Evolutionary conservation across 306 rosid genomes (phyloP).

Genomic region (Quercus gilva): DNA sequence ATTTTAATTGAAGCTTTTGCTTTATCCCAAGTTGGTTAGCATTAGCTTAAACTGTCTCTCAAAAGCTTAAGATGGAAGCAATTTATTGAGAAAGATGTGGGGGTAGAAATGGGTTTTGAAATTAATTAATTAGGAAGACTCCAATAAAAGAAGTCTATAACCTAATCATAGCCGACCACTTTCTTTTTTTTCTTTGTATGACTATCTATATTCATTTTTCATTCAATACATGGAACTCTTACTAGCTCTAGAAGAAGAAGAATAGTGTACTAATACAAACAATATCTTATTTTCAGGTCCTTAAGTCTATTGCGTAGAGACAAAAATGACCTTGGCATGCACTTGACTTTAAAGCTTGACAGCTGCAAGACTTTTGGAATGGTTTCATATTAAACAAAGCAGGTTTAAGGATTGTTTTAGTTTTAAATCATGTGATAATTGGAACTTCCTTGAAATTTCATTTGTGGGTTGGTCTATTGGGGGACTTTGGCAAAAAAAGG

Average conservation of each 20-base stretch:
- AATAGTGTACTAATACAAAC: neutral
- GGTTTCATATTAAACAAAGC: constrained; percentile 15
- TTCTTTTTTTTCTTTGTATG: constrained; percentile 16
- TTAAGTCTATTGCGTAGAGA: neutral
- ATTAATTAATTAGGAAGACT: constrained; percentile 12
- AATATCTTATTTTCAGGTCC: neutral
- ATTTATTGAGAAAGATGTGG: constrained; percentile 6
- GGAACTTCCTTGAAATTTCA: constrained; percentile 23
- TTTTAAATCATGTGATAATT: neutral
- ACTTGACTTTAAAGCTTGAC: constrained; percentile 40
- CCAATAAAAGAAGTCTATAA: constrained; percentile 7
- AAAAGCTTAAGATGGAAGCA: constrained; percentile 17
- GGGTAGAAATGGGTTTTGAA: constrained; percentile 12
- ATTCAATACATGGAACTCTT: neutral
- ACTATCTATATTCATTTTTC: neutral
- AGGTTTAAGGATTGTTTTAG: neutral
- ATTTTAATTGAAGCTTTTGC: neutral
- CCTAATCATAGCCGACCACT: constrained; percentile 13
- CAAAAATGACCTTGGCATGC: constrained; percentile 1
- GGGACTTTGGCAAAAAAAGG: neutral
- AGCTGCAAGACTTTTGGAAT: neutral
- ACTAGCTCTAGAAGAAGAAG: neutral
- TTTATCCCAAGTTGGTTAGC: constrained; percentile 8
- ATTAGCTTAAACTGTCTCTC: constrained; percentile 7
- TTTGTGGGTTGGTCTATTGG: neutral